Percentiles rank a stretch among this genome's conserved stretches.
Conservation (phyloP, 768 basidiomycete genomes). For the Phlebiopsis flavidoalba region DNA sequence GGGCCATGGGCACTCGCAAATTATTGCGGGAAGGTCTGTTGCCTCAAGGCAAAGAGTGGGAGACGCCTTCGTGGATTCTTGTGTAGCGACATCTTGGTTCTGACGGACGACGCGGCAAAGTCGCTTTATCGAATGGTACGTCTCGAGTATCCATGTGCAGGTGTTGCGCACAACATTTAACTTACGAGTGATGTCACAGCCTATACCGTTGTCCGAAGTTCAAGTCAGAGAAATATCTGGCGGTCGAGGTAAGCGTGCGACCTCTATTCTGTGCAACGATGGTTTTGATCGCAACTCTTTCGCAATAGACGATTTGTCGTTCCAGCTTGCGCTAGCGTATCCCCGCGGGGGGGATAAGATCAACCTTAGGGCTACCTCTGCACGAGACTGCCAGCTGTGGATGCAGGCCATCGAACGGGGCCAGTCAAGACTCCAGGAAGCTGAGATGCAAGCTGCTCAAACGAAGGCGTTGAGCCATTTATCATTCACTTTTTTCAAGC, state of each 20-base stretch:
- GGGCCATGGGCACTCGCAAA: constrained; percentile 73
- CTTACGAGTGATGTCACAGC: constrained; percentile 35
- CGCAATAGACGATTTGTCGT: constrained; percentile 57
- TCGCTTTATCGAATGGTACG: constrained; percentile 82
- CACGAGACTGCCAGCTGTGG: constrained; percentile 56
- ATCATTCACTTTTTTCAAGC: no score
- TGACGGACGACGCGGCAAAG: constrained; percentile 68
- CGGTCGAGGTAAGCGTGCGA: constrained; percentile 39
- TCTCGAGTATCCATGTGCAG: background rate
- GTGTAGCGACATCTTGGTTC: constrained; percentile 85
- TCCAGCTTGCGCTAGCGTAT: constrained; percentile 63
- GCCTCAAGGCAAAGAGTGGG: constrained; percentile 79
- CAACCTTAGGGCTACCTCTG: constrained; percentile 48
- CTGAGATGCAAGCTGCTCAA: constrained; percentile 33
- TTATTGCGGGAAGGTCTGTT: constrained; percentile 77
- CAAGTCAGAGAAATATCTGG: constrained; percentile 49
- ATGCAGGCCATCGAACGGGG: constrained; percentile 38
- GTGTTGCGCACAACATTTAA: background rate
- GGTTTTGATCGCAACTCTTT: background rate
- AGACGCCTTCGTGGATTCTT: constrained; percentile 71
- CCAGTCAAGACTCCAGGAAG: constrained; percentile 40
- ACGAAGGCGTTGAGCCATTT: background rate
- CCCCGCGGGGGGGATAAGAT: constrained; percentile 73
- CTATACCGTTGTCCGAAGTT: constrained; percentile 68
- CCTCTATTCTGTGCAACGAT: background rate